Evolutionary conservation across 371 early-diverging fungal species (phyloP).

Genomic region (Syncephalastrum contaminatum): DNA sequence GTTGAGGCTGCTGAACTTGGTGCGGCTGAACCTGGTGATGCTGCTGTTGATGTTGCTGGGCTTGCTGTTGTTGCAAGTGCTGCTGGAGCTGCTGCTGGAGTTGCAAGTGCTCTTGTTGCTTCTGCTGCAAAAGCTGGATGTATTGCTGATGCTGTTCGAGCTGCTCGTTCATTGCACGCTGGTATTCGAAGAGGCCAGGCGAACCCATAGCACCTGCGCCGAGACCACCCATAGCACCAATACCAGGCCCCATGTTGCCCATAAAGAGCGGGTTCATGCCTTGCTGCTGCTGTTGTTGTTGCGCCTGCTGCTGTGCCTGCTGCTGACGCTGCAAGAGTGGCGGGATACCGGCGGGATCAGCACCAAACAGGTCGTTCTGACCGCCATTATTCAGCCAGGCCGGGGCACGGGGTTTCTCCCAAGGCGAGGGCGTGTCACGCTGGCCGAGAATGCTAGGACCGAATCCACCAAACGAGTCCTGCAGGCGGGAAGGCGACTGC

Average conservation of each 20-base stretch:
- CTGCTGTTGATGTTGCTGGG: constrained; percentile 25
- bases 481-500: constrained; percentile 25
- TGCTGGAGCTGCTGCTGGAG: constrained; percentile 50
- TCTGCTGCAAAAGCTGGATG: constrained; percentile 50
- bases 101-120: constrained; percentile 52
- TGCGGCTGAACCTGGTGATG: constrained; percentile 29
- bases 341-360: constrained; percentile 16
- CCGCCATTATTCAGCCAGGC: constrained; percentile 30
- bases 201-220: constrained; percentile 7
- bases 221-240: too few species aligned
- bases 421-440: constrained; percentile 25
- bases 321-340: constrained; percentile 25
- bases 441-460: constrained; percentile 27
- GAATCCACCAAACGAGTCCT: constrained; percentile 21
- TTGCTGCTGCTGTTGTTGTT: constrained; percentile 20
- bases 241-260: constrained; percentile 5
- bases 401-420: constrained; percentile 28
- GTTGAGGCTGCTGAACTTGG: constrained; percentile 21
- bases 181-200: constrained; percentile 38
- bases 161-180: constrained; percentile 30
- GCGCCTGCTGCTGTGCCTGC: constrained; percentile 19
- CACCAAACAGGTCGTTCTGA: constrained; percentile 34
- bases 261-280: constrained; percentile 32
- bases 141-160: constrained; percentile 48
- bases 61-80: constrained; percentile 41